Evolutionary conservation across 2,329 filamentous ascomycete species (phyloP), one percentile per base, ranked within the genome.

Genomic region (Verticillium zaregamsianum): DNA sequence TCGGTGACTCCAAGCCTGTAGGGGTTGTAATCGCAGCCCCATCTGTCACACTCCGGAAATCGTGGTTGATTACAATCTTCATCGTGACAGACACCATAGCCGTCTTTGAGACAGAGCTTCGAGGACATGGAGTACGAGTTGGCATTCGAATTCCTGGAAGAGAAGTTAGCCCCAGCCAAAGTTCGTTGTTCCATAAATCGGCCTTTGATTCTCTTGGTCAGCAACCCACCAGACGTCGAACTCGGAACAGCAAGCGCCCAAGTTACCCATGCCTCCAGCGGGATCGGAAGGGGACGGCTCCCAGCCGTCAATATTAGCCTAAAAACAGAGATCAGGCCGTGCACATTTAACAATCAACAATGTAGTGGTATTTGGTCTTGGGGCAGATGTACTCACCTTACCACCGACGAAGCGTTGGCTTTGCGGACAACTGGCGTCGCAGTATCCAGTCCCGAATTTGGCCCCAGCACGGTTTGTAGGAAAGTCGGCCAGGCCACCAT

Each of bases 21-120:
- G 23, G 81, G 75, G 78, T 88, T 87, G 78, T 84, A 88, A 68
- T 88, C 86, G 69, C 87, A 89, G 28, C 87, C 86, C 65, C 86
- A 83, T 62, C 83, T 82, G 72, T 89, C 87, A 73, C 87, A 89
- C 35, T 86, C 64, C 83, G 81, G 63, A 77, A 73, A 58, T 68
- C 68, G 31, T 4, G 12, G n/a, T 23, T 31, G 77, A 75, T 58
- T 52, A 23, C 76, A 73, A 17, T 54, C 45, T 0, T 17, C 12
- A 32, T 23, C 39, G 3, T 61, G 8, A 28, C 67, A 70, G 39
- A 61, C 3, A 7, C 55, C 0, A n/a, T 62, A 61, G 14, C 55
- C 40, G 33, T 49, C 12, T 33, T 25, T n/a, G n/a, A 14, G n/a
- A 23, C 63, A 64, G 1, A 55, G 35, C 31, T 61, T 63, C 9